Conservation (phyloP, 495 filamentous ascomycete genomes). For the Xylaria nigripes region DNA sequence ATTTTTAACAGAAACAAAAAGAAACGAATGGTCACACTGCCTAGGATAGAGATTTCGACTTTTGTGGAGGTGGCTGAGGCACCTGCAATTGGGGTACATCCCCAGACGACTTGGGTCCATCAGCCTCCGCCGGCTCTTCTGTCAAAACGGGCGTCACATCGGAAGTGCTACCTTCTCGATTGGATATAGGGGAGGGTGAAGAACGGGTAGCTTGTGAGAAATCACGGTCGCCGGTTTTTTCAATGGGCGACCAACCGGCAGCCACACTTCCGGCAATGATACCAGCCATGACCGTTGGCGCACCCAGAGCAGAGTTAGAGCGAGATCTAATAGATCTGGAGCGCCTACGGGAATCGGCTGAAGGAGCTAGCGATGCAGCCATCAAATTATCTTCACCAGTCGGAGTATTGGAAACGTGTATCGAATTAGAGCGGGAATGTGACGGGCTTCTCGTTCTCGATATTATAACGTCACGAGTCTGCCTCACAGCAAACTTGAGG, state of each 20-base stretch:
- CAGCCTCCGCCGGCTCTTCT: conserved; percentile 34
- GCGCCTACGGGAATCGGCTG: conserved; percentile 66
- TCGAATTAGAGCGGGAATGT: conserved; percentile 61
- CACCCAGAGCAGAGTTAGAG: conserved; percentile 78
- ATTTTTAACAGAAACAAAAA: conserved; percentile 12
- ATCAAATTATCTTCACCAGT: conserved; percentile 46
- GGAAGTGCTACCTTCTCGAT: conserved; percentile 17
- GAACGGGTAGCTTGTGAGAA: conserved; percentile 19
- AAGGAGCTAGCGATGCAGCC: conserved; percentile 46
- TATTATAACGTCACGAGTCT: conserved; percentile 66
- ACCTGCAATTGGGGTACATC: conserved; percentile 35
- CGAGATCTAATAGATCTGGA: conserved; percentile 64
- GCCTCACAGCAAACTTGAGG: conserved; percentile 73
- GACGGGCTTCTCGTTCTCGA: conserved; percentile 66
- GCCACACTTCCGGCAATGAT: conserved; percentile 80
- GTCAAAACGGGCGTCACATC: conserved; percentile 22
- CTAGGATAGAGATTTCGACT: conserved; percentile 31
- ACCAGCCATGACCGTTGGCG: conserved; percentile 78
- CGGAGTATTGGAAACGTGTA: conserved; percentile 55
- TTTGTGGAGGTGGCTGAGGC: conserved; percentile 32
- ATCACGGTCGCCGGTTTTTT: conserved; percentile 32
- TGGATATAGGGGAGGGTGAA: conserved; percentile 21
- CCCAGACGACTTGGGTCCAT: conserved; percentile 14
- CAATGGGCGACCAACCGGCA: conserved; percentile 80
- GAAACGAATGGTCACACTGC: conserved; percentile 20